A percentile compares a stretch with the other conserved stretches of the same genome.
Evolutionary conservation across 192 early-diverging fungal species (phyloP).

Genomic region (Entomortierella parvispora): DNA sequence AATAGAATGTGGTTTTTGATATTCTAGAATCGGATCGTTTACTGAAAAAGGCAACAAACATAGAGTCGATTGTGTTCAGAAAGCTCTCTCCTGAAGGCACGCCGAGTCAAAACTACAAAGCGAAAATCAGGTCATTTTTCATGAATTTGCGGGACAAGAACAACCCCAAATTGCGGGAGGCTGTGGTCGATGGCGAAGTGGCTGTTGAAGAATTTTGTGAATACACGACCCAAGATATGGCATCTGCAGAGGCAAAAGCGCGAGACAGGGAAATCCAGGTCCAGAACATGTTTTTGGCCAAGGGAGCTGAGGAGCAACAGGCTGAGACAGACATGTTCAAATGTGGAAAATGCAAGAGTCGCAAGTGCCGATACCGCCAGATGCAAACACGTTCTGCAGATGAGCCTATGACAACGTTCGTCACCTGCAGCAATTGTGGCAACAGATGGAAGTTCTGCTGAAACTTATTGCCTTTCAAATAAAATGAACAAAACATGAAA

Average conservation of each 20-base stretch:
- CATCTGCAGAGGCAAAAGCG: constrained; percentile 83
- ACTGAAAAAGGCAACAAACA: constrained; percentile 60
- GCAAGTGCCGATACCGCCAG: constrained; percentile 93
- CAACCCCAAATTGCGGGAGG: constrained; percentile 79
- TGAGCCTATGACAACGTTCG: constrained; percentile 99
- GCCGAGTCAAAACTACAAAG: constrained; percentile 72
- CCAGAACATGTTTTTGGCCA: constrained; percentile 80
- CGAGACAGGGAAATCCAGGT: constrained; percentile 76
- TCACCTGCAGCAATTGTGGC: constrained; percentile 87
- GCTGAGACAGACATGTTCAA: constrained; percentile 94
- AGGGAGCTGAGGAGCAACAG: constrained; percentile 74
- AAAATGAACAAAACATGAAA: neutral
- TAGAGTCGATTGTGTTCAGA: constrained; percentile 72
- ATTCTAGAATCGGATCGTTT: constrained; percentile 67
- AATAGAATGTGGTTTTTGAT: neutral
- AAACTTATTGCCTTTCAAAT: neutral
- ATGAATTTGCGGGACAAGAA: constrained; percentile 81
- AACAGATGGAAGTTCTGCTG: constrained; percentile 85
- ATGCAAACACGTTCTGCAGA: constrained; percentile 97
- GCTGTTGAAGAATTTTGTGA: constrained; percentile 70
- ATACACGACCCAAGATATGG: constrained; percentile 81
- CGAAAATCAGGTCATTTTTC: constrained; percentile 78
- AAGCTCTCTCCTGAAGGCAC: constrained; percentile 53
- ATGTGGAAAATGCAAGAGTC: constrained; percentile 91
- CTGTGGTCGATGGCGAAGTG: constrained; percentile 76